Base-by-base conservation (phyloP, 345 rosid genomes). In the Bretschneidera sinensis region DNA sequence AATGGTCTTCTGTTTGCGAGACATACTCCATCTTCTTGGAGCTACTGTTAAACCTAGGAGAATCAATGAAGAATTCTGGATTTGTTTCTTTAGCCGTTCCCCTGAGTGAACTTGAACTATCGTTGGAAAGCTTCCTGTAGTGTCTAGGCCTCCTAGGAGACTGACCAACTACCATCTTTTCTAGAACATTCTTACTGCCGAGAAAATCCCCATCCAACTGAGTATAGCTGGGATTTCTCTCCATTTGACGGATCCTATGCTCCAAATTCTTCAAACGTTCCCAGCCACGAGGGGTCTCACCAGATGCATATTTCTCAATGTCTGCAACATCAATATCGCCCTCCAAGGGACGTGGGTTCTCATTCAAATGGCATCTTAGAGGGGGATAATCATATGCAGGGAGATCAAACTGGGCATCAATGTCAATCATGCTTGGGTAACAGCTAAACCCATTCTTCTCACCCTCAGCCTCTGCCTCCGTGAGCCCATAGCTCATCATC, bases 401-500 rank as follows among this genome's bases (percentile, higher is more conserved):
- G 23, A 78, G 79, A 43, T 85, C 91, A 66, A 60, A 74, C 35
- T 76, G 84, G 22, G 54, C 47, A 64, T 83, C 85, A 55, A 48
- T 35, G 22, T 71, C 96, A 22, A 67, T 25, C 71, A 76, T 65
- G 74, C 85, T 76, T n/a, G 43, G 51, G 62, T 73, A 77, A 45
- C 67, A 76, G 62, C 85, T 71, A 43, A 60, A 59, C 55, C 61
- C 71, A 49, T 50, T 64, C 72, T 70, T 80, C 55, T 80, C 92
- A 15, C 74, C 84, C 48, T 85, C 96, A 24, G 79, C 76, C 76
- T 95, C 99, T 0, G 72, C 51, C 70, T 95, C 96, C 0, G 82
- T 75, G 17, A 95, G 76, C 54, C 96, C 99, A 31, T 69, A 86
- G 68, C 99, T 95, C 91, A 95, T 66, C 99, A 95, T 86, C 64